phyloP scores from a whole-genome alignment of 345 rosid genomes.

The Acer yangbiense region DNA sequence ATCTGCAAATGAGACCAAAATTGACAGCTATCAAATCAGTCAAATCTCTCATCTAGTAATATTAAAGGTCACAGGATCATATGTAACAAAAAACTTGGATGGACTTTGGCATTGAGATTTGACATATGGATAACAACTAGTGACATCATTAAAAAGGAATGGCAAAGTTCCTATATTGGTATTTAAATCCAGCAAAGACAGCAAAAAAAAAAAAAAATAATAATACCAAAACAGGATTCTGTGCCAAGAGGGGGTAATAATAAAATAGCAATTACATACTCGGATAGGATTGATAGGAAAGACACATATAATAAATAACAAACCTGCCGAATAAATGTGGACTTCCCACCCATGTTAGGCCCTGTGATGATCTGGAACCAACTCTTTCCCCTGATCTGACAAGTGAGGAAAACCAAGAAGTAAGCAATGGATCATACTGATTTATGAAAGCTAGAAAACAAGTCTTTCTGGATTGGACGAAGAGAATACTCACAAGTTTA shows the following conservation, averaged over 20 bases:
- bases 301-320: constrained; percentile 10
- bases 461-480: not conserved
- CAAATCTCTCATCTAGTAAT: not conserved
- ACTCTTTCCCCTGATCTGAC: constrained; percentile 82
- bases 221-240: not conserved
- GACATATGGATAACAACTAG: not conserved
- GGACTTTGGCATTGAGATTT: not conserved
- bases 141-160: not conserved
- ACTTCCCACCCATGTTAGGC: constrained; percentile 99
- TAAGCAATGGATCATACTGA: constrained; percentile 22
- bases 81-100: not conserved
- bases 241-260: not conserved
- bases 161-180: not conserved
- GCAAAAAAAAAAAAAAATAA: not conserved
- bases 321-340: constrained; percentile 97
- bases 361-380: constrained; percentile 99
- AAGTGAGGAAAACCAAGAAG: constrained; percentile 25
- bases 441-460: constrained; percentile 26
- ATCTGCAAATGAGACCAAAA: constrained; percentile 48
- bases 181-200: constrained; percentile 1
- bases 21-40: not conserved
- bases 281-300: not conserved
- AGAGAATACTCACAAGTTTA: constrained; percentile 68
- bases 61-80: not conserved
- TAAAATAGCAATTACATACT: not conserved